Conservation (phyloP, 208 protist genomes). For the Trypanosoma congolense region DNA sequence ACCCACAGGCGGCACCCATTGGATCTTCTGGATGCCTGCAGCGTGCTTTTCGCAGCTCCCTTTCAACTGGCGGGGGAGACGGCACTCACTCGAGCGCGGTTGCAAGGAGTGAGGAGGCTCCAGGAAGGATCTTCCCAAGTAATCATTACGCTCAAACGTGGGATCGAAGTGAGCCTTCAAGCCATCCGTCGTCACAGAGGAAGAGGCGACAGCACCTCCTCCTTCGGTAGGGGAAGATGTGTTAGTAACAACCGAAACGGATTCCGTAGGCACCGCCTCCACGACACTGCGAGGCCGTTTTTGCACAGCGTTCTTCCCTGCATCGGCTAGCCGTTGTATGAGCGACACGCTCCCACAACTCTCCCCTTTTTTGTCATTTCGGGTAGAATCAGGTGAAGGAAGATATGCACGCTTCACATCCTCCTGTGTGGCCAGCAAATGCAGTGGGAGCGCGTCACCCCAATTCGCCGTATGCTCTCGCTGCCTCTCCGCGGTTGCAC, state of each 20-base stretch:
- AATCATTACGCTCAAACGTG: conserved; percentile 50
- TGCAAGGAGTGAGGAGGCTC: conserved; percentile 49
- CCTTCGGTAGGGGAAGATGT: conserved; percentile 10
- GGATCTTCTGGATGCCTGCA: conserved; percentile 87
- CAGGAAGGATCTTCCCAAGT: conserved; percentile 73
- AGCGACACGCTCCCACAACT: no score
- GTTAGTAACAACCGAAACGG: neutral
- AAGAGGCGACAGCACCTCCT: conserved; percentile 5
- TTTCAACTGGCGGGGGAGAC: conserved; percentile 40
- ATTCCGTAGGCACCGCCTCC: neutral
- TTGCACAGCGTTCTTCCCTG: no score
- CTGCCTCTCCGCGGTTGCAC: neutral
- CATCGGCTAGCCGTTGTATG: neutral
- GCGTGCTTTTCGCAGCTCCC: conserved; percentile 47
- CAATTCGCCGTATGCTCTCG: neutral
- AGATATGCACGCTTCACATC: conserved; percentile 1
- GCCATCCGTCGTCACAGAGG: conserved; percentile 5
- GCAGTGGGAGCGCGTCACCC: neutral
- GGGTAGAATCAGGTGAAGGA: neutral
- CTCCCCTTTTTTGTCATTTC: neutral
- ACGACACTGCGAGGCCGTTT: neutral
- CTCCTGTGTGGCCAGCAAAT: neutral
- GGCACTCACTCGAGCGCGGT: conserved; percentile 31
- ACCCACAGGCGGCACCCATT: conserved; percentile 88
- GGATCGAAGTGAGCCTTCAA: conserved; percentile 34